Evolutionary conservation across 257 asterid species (phyloP).

Genomic region (Avicennia marina): DNA sequence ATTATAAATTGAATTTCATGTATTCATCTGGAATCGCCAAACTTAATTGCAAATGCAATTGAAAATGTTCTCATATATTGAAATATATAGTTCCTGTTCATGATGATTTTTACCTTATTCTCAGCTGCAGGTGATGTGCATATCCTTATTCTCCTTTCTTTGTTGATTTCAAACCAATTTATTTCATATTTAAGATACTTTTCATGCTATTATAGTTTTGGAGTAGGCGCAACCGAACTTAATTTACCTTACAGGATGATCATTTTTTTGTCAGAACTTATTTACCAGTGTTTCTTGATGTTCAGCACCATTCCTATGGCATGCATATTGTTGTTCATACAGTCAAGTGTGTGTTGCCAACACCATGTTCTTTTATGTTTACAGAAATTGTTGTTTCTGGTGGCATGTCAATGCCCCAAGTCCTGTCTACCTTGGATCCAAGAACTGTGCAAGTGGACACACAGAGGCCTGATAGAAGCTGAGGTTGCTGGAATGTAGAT

Average conservation of each 20-base stretch:
- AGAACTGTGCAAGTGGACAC: constrained; percentile 37
- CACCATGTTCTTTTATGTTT: constrained; percentile 14
- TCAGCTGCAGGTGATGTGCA: neutral
- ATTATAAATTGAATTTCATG: neutral
- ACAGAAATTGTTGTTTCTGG: constrained; percentile 73
- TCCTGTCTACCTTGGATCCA: constrained; percentile 51
- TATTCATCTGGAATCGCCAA: neutral
- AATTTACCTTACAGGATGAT: neutral
- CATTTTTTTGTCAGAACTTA: neutral
- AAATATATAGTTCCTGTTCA: neutral
- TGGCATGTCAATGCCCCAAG: constrained; percentile 79
- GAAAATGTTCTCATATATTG: neutral
- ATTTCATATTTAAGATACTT: neutral
- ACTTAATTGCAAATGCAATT: neutral
- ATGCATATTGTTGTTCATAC: neutral
- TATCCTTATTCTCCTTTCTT: neutral
- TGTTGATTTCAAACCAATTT: too few relatives aligned
- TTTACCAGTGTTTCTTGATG: neutral
- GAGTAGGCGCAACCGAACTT: neutral
- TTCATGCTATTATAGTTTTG: neutral
- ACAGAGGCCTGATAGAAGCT: constrained; percentile 37
- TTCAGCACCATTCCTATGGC: too few relatives aligned
- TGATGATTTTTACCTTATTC: neutral
- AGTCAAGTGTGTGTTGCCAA: constrained; percentile 10
- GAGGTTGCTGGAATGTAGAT: constrained; percentile 21